These are phyloP conservation scores for Vigna radiata DNA, from an alignment of 306 rosid species.

Conservation along the genomic window DNA sequence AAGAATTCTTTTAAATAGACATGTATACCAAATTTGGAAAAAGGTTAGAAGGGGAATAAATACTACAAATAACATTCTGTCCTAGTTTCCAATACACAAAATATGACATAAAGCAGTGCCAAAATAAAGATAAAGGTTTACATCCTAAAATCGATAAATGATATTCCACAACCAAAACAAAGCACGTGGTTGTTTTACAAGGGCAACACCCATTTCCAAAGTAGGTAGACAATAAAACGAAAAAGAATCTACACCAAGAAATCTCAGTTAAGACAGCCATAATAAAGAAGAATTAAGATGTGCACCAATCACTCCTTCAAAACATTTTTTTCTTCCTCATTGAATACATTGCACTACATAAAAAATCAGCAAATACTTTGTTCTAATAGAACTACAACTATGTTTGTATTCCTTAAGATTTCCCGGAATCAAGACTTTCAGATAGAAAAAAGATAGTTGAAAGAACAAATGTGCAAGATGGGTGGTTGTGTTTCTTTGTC, in stretches of 20 bases:
- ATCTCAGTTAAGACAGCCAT: not conserved
- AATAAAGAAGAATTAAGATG: not conserved
- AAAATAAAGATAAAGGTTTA: not conserved
- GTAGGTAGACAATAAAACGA: not conserved
- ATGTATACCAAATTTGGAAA: not conserved
- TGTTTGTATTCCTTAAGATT: too few relatives aligned
- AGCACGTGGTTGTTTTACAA: not conserved
- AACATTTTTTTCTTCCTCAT: not conserved
- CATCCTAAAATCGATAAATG: not conserved
- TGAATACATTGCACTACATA: constrained; percentile 17
- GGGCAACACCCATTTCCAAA: constrained; percentile 18
- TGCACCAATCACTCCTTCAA: constrained; percentile 12
- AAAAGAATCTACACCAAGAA: constrained; percentile 1
- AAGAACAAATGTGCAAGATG: too few relatives aligned
- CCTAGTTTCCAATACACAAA: constrained; percentile 22
- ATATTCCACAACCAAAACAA: constrained; percentile 10
- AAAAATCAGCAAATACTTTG: not conserved
- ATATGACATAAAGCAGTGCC: constrained; percentile 3
- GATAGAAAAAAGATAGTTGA: too few relatives aligned
- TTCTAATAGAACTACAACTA: too few relatives aligned
- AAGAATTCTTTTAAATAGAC: not conserved
- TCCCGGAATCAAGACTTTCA: too few relatives aligned
- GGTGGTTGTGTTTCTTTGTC: not conserved
- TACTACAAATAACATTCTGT: not conserved
- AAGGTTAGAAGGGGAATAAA: not conserved